phyloP scores from a whole-genome alignment of 345 rosid species.

The Triadica sebifera region DNA sequence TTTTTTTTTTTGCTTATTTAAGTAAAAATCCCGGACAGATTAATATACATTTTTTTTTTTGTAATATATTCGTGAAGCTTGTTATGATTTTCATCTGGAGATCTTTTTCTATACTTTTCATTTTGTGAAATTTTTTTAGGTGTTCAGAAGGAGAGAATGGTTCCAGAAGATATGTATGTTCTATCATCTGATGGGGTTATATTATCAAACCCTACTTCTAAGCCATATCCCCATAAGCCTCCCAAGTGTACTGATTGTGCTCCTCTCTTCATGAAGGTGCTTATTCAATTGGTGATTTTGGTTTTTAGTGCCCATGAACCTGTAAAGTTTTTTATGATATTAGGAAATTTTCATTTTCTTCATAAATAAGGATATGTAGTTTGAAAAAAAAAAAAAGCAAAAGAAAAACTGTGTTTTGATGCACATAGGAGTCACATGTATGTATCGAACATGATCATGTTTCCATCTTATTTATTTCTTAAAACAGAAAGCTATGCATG shows the following conservation, averaged over 20 bases:
- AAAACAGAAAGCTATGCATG: too few species aligned
- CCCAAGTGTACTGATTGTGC: conserved; percentile 92
- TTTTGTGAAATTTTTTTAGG: conserved; percentile 37
- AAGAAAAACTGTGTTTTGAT: too few species aligned
- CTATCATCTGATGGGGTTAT: conserved; percentile 59
- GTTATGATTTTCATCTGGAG: neutral
- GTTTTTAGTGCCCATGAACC: neutral
- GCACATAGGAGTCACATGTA: too few species aligned
- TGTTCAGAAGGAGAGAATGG: conserved; percentile 99
- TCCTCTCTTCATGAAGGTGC: conserved; percentile 82
- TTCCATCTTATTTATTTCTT: neutral
- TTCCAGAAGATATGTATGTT: conserved; percentile 84
- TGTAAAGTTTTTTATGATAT: neutral
- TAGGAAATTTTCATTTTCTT: neutral
- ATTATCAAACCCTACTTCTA: conserved; percentile 66
- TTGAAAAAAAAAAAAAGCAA: too few species aligned
- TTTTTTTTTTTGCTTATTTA: too few species aligned
- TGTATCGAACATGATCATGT: neutral
- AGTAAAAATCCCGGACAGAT: too few species aligned
- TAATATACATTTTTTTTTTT: too few species aligned
- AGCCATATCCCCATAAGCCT: conserved; percentile 77
- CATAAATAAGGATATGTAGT: neutral
- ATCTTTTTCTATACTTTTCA: neutral
- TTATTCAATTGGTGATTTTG: neutral
- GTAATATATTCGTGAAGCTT: neutral